A percentile compares a stretch with the other conserved stretches of the same genome.
These are phyloP conservation scores for Prunus davidiana DNA, from an alignment of 306 rosid genomes.

Conservation along the genomic window DNA sequence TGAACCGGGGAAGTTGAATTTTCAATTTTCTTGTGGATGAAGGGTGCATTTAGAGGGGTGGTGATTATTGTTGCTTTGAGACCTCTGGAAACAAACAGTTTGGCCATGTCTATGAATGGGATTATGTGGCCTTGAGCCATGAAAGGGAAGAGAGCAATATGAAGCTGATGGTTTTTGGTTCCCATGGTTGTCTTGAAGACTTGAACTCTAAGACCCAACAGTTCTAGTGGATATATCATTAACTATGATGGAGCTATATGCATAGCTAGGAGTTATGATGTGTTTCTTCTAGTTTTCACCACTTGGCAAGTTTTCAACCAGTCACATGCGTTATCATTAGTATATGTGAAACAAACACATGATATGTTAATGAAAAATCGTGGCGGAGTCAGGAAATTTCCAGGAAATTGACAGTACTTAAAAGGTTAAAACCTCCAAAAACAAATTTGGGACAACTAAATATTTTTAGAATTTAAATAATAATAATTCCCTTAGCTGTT, in stretches of 20 bases:
- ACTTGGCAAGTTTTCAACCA: not conserved
- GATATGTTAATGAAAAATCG: no score
- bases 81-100: conserved; percentile 31
- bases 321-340: not conserved
- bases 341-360: no score
- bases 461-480: no score
- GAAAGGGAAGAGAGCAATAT: conserved; percentile 33
- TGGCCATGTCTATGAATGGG: conserved; percentile 38
- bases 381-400: no score
- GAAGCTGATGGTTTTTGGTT: not conserved
- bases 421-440: no score
- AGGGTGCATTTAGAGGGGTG: conserved; percentile 21
- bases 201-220: not conserved
- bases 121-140: conserved; percentile 37
- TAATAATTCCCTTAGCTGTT: no score
- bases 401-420: no score
- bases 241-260: no score
- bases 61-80: conserved; percentile 30
- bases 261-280: not conserved
- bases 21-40: conserved; percentile 14
- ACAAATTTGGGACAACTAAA: no score
- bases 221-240: not conserved
- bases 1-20: not conserved
- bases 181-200: conserved; percentile 14
- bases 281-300: not conserved